Percentiles rank a stretch among this genome's conserved stretches.
Evolutionary conservation across 1,284 basidiomycete species (phyloP).

Genomic region (Puccinia hordei): DNA sequence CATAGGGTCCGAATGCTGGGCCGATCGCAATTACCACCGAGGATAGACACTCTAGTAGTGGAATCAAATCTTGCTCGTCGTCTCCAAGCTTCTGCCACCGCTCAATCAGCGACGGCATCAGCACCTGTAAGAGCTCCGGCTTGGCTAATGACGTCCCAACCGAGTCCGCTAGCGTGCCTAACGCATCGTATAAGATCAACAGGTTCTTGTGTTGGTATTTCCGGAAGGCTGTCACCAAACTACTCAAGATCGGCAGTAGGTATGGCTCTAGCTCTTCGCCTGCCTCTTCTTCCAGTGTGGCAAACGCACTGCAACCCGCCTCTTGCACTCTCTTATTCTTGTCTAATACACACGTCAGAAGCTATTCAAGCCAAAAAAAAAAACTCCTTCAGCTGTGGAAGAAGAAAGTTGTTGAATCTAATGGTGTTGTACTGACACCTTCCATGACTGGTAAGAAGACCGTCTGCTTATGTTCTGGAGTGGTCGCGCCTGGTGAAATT

Average conservation of each 20-base stretch:
- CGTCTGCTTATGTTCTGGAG: slow-evolving; percentile 81
- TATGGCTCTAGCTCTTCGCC: slow-evolving; percentile 85
- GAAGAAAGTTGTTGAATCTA: neutral
- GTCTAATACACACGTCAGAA: slow-evolving; percentile 96
- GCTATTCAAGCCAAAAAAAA: slow-evolving; percentile 62
- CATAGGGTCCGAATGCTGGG: slow-evolving; percentile 83
- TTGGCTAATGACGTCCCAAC: slow-evolving; percentile 85
- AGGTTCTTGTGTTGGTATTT: slow-evolving; percentile 99
- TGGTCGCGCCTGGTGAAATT: slow-evolving; percentile 68
- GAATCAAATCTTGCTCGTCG: slow-evolving; percentile 89
- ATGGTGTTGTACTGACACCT: slow-evolving; percentile 85
- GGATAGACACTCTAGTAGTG: slow-evolving; percentile 93
- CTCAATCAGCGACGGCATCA: slow-evolving; percentile 91
- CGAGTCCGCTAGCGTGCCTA: slow-evolving; percentile 94
- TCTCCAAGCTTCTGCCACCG: slow-evolving; percentile 87
- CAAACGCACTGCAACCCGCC: slow-evolving; percentile 97
- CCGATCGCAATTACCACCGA: slow-evolving; percentile 97
- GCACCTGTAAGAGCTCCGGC: slow-evolving; percentile 82
- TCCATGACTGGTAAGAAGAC: slow-evolving; percentile 98
- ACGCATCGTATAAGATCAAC: slow-evolving; percentile 95
- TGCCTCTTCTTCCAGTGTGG: slow-evolving; percentile 97
- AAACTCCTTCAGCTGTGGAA: neutral
- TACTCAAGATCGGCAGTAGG: slow-evolving; percentile 89
- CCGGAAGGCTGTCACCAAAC: slow-evolving; percentile 91
- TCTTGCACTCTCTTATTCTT: slow-evolving; percentile 99